phyloP scores from a whole-genome alignment of 148 eudicot species.

The Linanthus parryae region DNA sequence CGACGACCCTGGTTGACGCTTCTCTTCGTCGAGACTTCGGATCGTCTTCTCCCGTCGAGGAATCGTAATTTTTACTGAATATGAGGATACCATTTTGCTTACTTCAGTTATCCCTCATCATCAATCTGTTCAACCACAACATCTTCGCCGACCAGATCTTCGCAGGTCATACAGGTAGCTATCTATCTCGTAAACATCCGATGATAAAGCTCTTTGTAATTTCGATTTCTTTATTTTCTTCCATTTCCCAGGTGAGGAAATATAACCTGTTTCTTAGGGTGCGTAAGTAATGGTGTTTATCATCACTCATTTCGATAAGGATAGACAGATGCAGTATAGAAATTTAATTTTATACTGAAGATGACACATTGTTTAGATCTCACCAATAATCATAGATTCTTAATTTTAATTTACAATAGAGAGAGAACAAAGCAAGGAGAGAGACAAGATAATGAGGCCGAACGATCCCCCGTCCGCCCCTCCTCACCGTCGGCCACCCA shows the following conservation, averaged over 20 bases:
- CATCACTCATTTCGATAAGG: background rate
- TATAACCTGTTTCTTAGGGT: too few relatives aligned
- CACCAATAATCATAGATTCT: too few relatives aligned
- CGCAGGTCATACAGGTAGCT: constrained; percentile 50
- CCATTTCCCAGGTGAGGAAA: background rate
- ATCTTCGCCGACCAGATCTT: constrained; percentile 52
- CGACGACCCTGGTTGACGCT: background rate
- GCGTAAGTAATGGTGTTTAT: background rate
- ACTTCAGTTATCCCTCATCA: constrained; percentile 13
- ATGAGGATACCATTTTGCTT: constrained; percentile 19
- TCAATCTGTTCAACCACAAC: constrained; percentile 19
- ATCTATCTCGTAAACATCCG: too few relatives aligned
- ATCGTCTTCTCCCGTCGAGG: background rate
- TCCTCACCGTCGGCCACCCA: too few relatives aligned
- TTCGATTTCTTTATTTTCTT: background rate
- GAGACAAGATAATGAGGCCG: too few relatives aligned
- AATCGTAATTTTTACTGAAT: constrained; percentile 15
- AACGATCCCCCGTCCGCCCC: too few relatives aligned
- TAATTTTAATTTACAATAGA: too few relatives aligned
- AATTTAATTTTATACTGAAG: background rate
- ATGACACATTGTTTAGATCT: background rate
- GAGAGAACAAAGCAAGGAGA: too few relatives aligned
- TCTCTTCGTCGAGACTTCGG: background rate
- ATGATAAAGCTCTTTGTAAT: background rate
- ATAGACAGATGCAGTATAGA: background rate